Base-by-base conservation (phyloP, 2,329 filamentous ascomycete species). In the Pyricularia grisea region DNA sequence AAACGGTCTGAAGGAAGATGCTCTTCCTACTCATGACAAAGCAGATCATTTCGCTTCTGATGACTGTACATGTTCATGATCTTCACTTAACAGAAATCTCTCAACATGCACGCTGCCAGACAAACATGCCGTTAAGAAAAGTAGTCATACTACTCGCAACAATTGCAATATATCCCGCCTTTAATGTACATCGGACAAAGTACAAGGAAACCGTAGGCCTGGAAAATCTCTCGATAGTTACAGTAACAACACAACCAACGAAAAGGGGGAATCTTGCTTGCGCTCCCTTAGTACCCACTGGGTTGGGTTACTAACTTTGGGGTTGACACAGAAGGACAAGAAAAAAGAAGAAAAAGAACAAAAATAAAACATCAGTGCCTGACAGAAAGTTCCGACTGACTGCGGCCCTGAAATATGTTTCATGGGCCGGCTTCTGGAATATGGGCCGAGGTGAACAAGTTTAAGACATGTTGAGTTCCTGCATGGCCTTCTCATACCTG, bases 401-500 rank as follows among this genome's bases (percentile, higher is more conserved):
- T 7, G 42, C 4, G 17, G 20, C 42, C 7, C 20, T 20, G 42
- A n/a, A 10, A 7, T 42, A 42, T 20, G 30, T 14, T 42, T 20
- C 42, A 50, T 50, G 58, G 14, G 17, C 58, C n/a, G n/a, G 14
- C 10, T 23, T 23, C n/a, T 25, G n/a, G 55, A 23, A 23, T 4
- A 25, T 7, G 10, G 23, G 9, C 5, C 20, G 58, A 58, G 3
- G 2, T 9, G 0, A 27, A 61, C 14, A 3, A 61, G 17, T 27
- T 9, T 23, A 12, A 25, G 1, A 4, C 27, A 27, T 11, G 23
- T 27, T 12, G 4, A 61, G 23, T 17, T 30, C 23, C 20, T 61
- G 17, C 50, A 31, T 60, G 7, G 77, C 75, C 72, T 78, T 77
- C 28, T 69, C 65, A 69, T 79, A 80, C 23, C 74, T 76, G 10